Percentiles rank a stretch among this genome's conserved stretches.
phyloP scores from a whole-genome alignment of 768 basidiomycete species.

The Lactifluus subvellereus region DNA sequence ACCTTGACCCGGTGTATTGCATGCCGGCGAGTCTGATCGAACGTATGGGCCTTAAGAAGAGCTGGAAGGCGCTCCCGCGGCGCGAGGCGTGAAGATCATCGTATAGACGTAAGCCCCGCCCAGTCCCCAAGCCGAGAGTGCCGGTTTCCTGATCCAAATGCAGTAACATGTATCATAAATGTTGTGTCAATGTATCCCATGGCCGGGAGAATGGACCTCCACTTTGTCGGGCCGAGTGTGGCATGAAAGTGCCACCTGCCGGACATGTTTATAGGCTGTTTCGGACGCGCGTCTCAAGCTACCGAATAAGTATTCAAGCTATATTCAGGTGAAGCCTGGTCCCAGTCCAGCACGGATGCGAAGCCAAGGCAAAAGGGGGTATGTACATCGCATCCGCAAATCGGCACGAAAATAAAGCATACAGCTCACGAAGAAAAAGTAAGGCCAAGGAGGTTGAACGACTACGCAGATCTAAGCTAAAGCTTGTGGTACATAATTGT shows the following conservation, averaged over 20 bases:
- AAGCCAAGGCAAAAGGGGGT: constrained; percentile 7
- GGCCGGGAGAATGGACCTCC: background rate
- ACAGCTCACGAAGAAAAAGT: background rate
- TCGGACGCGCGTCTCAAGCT: background rate
- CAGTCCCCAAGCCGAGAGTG: background rate
- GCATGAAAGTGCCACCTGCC: background rate
- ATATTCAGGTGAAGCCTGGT: background rate
- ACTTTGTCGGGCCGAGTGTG: background rate
- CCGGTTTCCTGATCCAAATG: background rate
- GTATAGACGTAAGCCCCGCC: background rate
- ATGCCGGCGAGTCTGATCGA: constrained; percentile 82
- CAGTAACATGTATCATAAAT: background rate
- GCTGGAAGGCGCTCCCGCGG: constrained; percentile 52
- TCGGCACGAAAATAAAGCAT: background rate
- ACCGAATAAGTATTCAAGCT: background rate
- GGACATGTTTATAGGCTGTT: background rate
- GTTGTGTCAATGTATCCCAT: background rate
- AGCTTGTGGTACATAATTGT: background rate
- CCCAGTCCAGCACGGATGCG: background rate
- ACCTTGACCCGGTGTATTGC: constrained; percentile 93
- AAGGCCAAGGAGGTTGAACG: background rate
- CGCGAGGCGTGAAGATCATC: constrained; percentile 18
- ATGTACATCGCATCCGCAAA: constrained; percentile 5
- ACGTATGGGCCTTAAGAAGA: constrained; percentile 59
- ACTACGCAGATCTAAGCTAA: constrained; percentile 16